Evolutionary conservation across 257 asterid genomes (phyloP).

Genomic region (Solanum microdontum): DNA sequence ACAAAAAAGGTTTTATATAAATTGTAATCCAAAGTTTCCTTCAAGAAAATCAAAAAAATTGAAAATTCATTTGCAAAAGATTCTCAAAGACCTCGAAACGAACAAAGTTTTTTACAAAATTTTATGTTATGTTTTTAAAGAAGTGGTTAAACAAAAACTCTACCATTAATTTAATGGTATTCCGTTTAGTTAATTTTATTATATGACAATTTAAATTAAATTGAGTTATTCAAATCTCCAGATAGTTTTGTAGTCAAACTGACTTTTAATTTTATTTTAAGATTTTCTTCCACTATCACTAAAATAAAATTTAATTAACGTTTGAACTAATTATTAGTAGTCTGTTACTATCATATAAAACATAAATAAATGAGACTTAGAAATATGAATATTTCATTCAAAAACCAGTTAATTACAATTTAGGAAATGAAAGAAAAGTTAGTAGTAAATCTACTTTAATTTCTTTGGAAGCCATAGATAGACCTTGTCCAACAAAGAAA

Average conservation of each 20-base stretch:
- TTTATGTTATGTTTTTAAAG: background rate
- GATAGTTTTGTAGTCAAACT: background rate
- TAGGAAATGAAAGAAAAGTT: background rate
- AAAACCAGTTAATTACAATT: background rate
- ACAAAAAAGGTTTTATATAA: background rate
- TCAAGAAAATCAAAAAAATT: too few relatives aligned
- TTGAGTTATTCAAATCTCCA: background rate
- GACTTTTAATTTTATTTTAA: background rate
- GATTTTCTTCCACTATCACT: background rate
- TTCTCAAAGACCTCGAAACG: background rate
- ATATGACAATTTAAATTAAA: background rate
- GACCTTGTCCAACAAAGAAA: background rate
- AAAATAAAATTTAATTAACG: background rate
- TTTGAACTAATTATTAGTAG: background rate
- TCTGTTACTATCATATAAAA: background rate
- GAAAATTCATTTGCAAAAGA: background rate
- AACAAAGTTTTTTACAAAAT: background rate
- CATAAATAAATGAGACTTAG: background rate
- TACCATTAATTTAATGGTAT: background rate
- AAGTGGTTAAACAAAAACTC: background rate
- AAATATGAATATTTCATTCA: background rate
- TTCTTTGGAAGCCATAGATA: background rate
- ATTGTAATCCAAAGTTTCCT: background rate
- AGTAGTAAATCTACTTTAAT: background rate
- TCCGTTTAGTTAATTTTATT: background rate